Percentiles rank a stretch among this genome's conserved stretches.
These are phyloP conservation scores for Suillus weaverae DNA, from an alignment of 768 basidiomycete genomes.

Conservation along the genomic window DNA sequence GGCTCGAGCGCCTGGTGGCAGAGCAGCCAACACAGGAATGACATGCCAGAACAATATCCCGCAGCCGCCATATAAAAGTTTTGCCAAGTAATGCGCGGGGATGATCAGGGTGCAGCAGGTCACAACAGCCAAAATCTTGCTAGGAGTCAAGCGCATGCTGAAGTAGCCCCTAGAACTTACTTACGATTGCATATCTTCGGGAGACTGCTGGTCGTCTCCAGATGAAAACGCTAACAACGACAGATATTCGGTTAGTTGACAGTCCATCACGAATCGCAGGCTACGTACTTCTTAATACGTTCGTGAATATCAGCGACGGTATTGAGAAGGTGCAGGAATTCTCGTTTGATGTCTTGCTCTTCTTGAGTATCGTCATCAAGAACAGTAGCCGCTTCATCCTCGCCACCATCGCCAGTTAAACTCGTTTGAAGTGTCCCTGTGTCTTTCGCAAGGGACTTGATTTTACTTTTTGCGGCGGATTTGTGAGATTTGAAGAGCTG, in stretches of 20 bases:
- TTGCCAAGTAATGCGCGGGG: constrained; percentile 52
- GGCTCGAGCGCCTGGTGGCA: constrained; percentile 46
- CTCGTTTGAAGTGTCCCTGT: constrained; percentile 1
- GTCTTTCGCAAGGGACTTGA: constrained; percentile 24
- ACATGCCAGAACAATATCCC: constrained; percentile 68
- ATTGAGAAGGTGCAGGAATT: constrained; percentile 40
- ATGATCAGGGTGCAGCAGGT: constrained; percentile 43
- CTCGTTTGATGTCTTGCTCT: constrained; percentile 44
- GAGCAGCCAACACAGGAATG: constrained; percentile 51
- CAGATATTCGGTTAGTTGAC: neutral
- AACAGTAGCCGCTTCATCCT: constrained; percentile 22
- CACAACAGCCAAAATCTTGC: constrained; percentile 38
- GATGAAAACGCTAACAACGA: constrained; percentile 52
- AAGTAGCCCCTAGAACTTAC: constrained; percentile 14
- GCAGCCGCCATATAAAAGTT: constrained; percentile 42
- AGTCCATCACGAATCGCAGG: neutral
- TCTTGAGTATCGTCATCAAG: constrained; percentile 39
- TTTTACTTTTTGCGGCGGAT: constrained; percentile 35
- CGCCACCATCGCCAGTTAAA: neutral
- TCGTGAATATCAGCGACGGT: constrained; percentile 63
- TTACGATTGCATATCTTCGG: constrained; percentile 46
- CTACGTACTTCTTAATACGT: constrained; percentile 57
- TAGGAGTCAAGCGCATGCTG: constrained; percentile 10
- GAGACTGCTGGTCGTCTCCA: constrained; percentile 62
- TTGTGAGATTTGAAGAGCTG: constrained; percentile 46